Conservation (phyloP, 225 moss, liverwort and hornwort species). For the Physcomitrellopsis africana region DNA sequence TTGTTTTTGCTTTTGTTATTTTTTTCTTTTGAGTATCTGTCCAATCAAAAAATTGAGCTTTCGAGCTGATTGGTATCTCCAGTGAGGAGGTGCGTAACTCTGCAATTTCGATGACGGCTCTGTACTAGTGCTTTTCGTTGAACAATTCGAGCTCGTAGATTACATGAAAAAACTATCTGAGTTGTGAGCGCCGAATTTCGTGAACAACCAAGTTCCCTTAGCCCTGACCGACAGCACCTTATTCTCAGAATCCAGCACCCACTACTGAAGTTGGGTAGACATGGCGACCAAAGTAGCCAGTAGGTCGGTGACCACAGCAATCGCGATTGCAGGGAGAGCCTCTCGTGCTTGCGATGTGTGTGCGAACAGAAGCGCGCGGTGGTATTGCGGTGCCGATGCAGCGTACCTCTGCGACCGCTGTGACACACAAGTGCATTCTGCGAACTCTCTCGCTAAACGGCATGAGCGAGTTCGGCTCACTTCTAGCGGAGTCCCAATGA, state of each 20-base stretch:
- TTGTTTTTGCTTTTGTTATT: too few relatives aligned
- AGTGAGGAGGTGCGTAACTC: too few relatives aligned
- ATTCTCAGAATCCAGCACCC: neutral
- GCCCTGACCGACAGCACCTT: neutral
- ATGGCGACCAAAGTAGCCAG: conserved; percentile 46
- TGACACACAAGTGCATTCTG: conserved; percentile 73
- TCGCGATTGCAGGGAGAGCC: conserved; percentile 76
- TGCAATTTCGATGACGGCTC: too few relatives aligned
- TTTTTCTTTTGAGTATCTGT: neutral
- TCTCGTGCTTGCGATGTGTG: conserved; percentile 82
- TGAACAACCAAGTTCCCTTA: neutral
- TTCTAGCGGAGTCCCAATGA: conserved; percentile 55
- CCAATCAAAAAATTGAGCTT: too few relatives aligned
- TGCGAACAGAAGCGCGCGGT: conserved; percentile 61
- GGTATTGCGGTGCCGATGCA: conserved; percentile 81
- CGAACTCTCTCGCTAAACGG: conserved; percentile 71
- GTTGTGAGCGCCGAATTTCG: neutral
- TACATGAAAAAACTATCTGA: too few relatives aligned
- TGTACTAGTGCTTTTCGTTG: too few relatives aligned
- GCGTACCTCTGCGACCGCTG: conserved; percentile 78
- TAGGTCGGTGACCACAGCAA: conserved; percentile 45
- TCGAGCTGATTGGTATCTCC: too few relatives aligned
- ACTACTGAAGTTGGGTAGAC: neutral
- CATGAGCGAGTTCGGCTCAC: conserved; percentile 77
- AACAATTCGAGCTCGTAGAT: too few relatives aligned